phyloP scores from a whole-genome alignment of 192 early-diverging fungal genomes.

The Backusella liffmaniae region DNA sequence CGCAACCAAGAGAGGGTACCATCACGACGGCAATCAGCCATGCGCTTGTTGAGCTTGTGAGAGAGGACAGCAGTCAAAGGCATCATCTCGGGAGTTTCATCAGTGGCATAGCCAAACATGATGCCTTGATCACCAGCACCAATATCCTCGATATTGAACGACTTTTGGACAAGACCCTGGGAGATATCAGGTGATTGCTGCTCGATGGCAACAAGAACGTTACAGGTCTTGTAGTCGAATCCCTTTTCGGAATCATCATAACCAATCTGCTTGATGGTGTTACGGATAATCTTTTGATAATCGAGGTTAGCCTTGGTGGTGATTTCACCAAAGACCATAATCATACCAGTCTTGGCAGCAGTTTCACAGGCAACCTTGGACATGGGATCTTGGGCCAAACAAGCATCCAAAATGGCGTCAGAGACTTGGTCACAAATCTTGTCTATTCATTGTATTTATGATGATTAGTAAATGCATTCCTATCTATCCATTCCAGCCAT shows the following conservation, averaged over 20 bases:
- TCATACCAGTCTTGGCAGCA: conserved; percentile 99
- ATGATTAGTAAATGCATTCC: neutral
- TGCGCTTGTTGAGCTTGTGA: conserved; percentile 97
- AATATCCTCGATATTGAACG: conserved; percentile 90
- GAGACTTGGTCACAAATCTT: conserved; percentile 99
- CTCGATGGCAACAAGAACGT: conserved; percentile 99
- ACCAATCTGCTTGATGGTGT: conserved; percentile 98
- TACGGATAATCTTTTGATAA: conserved; percentile 99
- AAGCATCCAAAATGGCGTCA: conserved; percentile 97
- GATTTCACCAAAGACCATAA: conserved; percentile 99
- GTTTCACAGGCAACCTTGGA: conserved; percentile 99
- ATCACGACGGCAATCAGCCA: conserved; percentile 93
- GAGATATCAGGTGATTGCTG: conserved; percentile 99
- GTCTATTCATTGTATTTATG: conserved; percentile 51
- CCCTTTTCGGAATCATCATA: conserved; percentile 99
- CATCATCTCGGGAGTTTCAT: conserved; percentile 99
- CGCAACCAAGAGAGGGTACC: conserved; percentile 92
- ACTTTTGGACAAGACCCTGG: conserved; percentile 94
- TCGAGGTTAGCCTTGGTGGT: conserved; percentile 97
- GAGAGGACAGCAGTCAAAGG: conserved; percentile 92
- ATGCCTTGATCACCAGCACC: conserved; percentile 99
- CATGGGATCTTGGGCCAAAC: conserved; percentile 88
- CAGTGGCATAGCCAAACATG: conserved; percentile 95
- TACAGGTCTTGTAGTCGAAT: conserved; percentile 99
- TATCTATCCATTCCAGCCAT: neutral